Evolutionary conservation across 2,329 filamentous ascomycete species (phyloP), one percentile per base, ranked within the genome.

Genomic region (Cryphonectria carpinicola): DNA sequence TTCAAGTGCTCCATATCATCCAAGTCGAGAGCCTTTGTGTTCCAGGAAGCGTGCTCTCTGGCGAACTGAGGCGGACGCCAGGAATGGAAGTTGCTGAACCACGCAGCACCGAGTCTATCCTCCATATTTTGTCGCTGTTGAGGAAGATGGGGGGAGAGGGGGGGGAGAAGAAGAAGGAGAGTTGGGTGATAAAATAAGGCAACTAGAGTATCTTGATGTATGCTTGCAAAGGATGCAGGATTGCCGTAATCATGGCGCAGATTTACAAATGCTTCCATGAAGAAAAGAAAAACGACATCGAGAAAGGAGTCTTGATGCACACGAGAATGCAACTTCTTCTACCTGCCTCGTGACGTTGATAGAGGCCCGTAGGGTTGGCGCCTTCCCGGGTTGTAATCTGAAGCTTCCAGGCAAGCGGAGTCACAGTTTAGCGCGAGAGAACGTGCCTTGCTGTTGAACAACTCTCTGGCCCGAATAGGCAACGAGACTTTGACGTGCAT

Each of bases 21-120:
- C 19, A 61, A 25, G 54, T 67, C 65, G 39, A 67, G n/a, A 32
- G 39, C 13, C 19, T 4, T 39, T 17, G 41, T 14, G 8, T 41
- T 13, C 65, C 54, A 49, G 22, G 49, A 52, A 25, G 22, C 49
- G 11, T 63, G 8, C n/a, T 43, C 37, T 17, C 41, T 39, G 61
- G 14, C 14, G 11, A 63, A 19, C 3, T 39, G 37, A 58, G 14
- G n/a, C 6, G n/a, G 65, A 14, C 35, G 54, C 39, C 35, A 58
- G 52, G 65, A 25, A 19, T 41, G 43, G 58, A n/a, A 62, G 17
- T 19, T 37, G 22, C 56, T 62, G 56, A 43, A 61, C 66, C 62
- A 65, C 32, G 17, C 11, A 4, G 28, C 28, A 22, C 66, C 61
- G 56, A 67, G 49, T 13, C 49, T n/a, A 2, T 52, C 49, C 14